Evolutionary conservation across 2,329 filamentous ascomycete species (phyloP), one percentile per base, ranked within the genome.

Genomic region (Dactylellina parvicollis): DNA sequence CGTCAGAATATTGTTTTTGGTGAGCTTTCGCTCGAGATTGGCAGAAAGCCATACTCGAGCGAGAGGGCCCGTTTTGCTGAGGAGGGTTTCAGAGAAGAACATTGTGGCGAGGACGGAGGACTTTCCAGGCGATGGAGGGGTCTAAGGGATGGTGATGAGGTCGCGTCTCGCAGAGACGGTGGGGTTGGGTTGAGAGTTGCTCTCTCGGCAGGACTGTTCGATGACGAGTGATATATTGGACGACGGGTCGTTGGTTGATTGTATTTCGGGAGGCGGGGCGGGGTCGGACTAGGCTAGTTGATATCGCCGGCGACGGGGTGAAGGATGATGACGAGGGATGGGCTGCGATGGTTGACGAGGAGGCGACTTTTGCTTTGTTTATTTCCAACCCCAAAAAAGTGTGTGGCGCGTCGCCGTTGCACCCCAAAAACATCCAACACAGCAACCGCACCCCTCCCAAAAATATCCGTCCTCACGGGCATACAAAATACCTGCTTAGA

Each of bases 21-120:
- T 96, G 73, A 99, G 88, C 84, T 98, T 99, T 85, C 94, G 92
- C 86, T 98, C 95, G 76, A 98, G 86, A 82, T 98, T 99, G 84
- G 95, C 92, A 30, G 95, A 96, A 75, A 98, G 87, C 95, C 95
- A 99, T 83, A 98, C 93, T 80, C 92, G 92, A 83, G 95, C 95
- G 85, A 99, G 83, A 79, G 95, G 94, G 84, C 95, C 95, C 78
- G 92, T 96, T 89, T 96, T 96, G 81, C 93, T 92, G 78, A 99
- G 87, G 71, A 99, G 87, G 62, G 92, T 92, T 84, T 96, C 92
- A 60, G 95, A 96, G 82, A 97, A 98, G 83, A 99, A 99, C 95
- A 99, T 99, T 32, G 50, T 59, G 61, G 22, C 26, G 42, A 42
- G 24, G 18, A 18, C 8, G 30, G 7, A 16, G 12, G 8, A 26